Base-by-base conservation (phyloP, 2,329 filamentous ascomycete genomes). In the Hypomyces rosellus region DNA sequence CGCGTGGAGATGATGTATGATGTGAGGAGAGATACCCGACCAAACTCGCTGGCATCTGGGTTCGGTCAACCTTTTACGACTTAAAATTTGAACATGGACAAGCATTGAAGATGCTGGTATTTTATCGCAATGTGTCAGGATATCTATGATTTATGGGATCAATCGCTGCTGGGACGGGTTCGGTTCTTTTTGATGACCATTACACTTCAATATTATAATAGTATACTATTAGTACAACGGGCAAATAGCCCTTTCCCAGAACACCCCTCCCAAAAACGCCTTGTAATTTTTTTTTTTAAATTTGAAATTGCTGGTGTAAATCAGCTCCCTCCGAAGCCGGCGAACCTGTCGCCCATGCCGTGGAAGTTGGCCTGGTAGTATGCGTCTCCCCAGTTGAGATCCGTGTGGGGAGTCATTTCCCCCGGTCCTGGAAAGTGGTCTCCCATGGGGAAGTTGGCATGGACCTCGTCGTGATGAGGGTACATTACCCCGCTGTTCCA, bases 401-500 rank as follows among this genome's bases (percentile, higher is more conserved):
- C 40, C 57, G 55, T 39, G 2, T 64, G 62, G 1, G 63, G 55
- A 4, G 61, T 60, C 54, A 64, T 41, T 16, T 2, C 53, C 53
- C 1, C 56, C 52, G 1, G 51, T 4, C 1, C 52, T 41, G 33
- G 42, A 20, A 65, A 58, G n/a, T 64, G 63, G 2, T 60, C 58
- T 0, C 55, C 11, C 18, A 61, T 50, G 12, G 45, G 50, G 34
- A 63, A 57, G 2, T 59, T 49, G 4, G 45, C 45, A 12, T 55
- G 51, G 9, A 55, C 53, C 3, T 50, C 46, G 7, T 57, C 52
- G 8, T 56, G 54, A 7, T 57, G 51, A 5, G 57, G 55, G 45
- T 60, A 65, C 1, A 61, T 18, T 2, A 67, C 57, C 4, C 55
- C 48, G 15, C 62, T 61, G 18, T 59, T 66, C 65, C 64, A 67